Evolutionary conservation across 148 eudicot genomes (phyloP), one percentile per base, ranked within the genome.

Genomic region (Polygonum maritimum): DNA sequence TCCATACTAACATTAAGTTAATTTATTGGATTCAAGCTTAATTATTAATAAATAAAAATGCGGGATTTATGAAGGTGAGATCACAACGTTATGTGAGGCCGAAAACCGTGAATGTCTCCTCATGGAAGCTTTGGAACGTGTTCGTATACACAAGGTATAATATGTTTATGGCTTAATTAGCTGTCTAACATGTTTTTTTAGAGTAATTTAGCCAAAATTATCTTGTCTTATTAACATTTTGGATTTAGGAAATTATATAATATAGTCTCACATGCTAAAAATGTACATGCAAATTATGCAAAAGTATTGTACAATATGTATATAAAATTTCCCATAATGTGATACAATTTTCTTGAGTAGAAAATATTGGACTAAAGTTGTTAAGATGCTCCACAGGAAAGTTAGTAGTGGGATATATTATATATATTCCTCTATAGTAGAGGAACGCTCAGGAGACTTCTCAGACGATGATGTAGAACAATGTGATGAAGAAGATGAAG

Each of bases 1-100:
- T 8, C 6, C 26, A 63, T 63, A 63, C 26, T 4, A 26, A 26
- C 6, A 22, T 22, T 62, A 62, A 2, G 22, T 26, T 13, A 63
- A 26, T 26, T 26, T 26, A 26, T 40, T 40, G 44, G 7, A 40
- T 40, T 62, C 69, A 9, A 62, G 9, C 2, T 22, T 18, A n/a
- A n/a, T n/a, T n/a, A n/a, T n/a, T n/a, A n/a, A n/a, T n/a, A n/a
- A n/a, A n/a, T n/a, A n/a, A n/a, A n/a, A n/a, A n/a, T 72, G 51
- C 36, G 87, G 92, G 84, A 77, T 83, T 16, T 89, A 77, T 69
- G 92, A 89, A 84, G 83, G 87, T 0, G 82, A 85, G 54, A 87
- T 87, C 51, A 76, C 83, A 10, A 85, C 86, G 18, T 52, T 87
- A 48, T 49, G 48, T 38, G 92, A 89, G 75, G 92, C 87, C 11